Evolutionary conservation across 164 flowering plant genomes (phyloP).

Genomic region (Amborella trichopoda): DNA sequence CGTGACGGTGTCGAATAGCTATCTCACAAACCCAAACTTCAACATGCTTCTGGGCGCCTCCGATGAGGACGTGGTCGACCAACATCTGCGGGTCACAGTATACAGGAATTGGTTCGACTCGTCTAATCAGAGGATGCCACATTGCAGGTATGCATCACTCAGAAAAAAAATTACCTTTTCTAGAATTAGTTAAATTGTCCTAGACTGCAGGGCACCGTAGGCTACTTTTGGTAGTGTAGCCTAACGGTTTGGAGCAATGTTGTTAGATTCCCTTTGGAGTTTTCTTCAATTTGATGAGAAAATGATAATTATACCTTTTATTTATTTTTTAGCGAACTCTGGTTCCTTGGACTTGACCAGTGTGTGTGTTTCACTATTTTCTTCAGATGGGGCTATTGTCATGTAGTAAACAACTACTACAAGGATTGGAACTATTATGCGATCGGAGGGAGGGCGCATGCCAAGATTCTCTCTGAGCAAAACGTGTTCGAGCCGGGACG

Average conservation of each 20-base stretch:
- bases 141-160: conserved; percentile 2
- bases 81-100: background rate
- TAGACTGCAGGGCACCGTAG: too few relatives aligned
- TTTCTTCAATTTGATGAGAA: too few relatives aligned
- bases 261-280: too few relatives aligned
- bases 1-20: background rate
- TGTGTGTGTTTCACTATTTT: too few relatives aligned
- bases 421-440: conserved; percentile 20
- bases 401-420: conserved; percentile 22
- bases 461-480: conserved; percentile 16
- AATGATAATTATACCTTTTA: too few relatives aligned
- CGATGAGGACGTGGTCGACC: background rate
- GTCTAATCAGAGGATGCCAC: conserved; percentile 1
- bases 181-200: too few relatives aligned
- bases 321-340: too few relatives aligned
- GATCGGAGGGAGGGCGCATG: conserved; percentile 18
- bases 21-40: background rate
- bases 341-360: too few relatives aligned
- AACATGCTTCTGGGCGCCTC: background rate
- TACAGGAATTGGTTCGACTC: conserved; percentile 1
- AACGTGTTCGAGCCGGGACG: conserved; percentile 21
- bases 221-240: too few relatives aligned
- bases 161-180: too few relatives aligned
- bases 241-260: too few relatives aligned
- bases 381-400: conserved; percentile 22